phyloP scores from a whole-genome alignment of 2,329 filamentous ascomycete genomes.

The Hypomyces perniciosus region DNA sequence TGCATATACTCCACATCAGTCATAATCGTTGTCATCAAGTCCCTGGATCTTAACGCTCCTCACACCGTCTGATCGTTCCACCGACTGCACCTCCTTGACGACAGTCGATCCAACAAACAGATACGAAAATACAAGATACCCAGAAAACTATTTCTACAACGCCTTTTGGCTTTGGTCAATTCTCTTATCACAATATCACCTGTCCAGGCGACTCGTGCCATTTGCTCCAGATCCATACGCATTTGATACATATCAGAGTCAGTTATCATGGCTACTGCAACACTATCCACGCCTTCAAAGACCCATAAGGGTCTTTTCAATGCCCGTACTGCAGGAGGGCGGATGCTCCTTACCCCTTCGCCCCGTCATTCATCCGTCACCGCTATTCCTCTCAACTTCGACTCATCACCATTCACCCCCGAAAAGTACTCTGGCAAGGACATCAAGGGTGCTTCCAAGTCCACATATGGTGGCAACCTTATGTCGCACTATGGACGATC shows the following conservation, averaged over 20 bases:
- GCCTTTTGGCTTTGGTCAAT: neutral
- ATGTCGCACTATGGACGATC: constrained; percentile 72
- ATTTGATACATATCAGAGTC: constrained; percentile 18
- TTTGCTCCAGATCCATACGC: constrained; percentile 7
- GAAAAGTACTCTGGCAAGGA: constrained; percentile 52
- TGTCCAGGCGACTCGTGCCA: neutral
- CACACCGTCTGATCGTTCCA: neutral
- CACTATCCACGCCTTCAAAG: constrained; percentile 87
- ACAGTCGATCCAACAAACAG: neutral
- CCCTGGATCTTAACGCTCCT: neutral
- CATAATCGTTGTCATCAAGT: neutral
- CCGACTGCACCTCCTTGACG: constrained; percentile 3
- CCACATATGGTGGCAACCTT: constrained; percentile 74
- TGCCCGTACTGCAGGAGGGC: constrained; percentile 85
- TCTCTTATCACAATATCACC: neutral
- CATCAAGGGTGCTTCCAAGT: constrained; percentile 53
- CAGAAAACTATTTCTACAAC: neutral
- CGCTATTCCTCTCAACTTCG: constrained; percentile 44
- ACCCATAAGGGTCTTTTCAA: constrained; percentile 91
- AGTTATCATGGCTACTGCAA: constrained; percentile 68
- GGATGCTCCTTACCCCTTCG: constrained; percentile 90
- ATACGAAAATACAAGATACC: constrained; percentile 1
- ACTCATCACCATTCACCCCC: constrained; percentile 74
- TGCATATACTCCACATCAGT: neutral
- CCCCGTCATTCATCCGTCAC: constrained; percentile 59